Conservation (phyloP, 352 stramenopile genomes). For the Pythium brassicae region DNA sequence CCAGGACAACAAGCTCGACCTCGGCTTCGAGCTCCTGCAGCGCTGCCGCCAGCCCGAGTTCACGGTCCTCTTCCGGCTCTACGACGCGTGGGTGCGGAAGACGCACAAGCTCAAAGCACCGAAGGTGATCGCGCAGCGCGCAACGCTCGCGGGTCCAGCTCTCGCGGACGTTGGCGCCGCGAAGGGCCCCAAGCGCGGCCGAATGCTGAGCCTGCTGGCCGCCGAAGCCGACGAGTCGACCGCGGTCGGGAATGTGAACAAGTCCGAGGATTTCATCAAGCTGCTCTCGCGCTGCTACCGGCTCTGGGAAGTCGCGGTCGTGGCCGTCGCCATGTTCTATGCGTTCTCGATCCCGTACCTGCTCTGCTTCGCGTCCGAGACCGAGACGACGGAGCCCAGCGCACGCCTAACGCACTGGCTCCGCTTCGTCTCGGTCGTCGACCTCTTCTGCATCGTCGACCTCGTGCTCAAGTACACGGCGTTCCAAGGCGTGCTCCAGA, state of each 20-base stretch:
- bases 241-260: neutral
- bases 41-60: constrained; percentile 53
- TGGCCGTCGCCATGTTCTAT: constrained; percentile 51
- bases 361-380: constrained; percentile 49
- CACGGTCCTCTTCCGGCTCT: constrained; percentile 44
- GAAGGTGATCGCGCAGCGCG: constrained; percentile 5
- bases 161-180: neutral
- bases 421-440: constrained; percentile 31
- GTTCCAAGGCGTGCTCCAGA: constrained; percentile 42
- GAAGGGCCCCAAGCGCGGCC: neutral
- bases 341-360: constrained; percentile 54
- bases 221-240: neutral
- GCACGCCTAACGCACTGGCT: constrained; percentile 23
- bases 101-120: constrained; percentile 4
- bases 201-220: neutral
- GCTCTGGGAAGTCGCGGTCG: constrained; percentile 49
- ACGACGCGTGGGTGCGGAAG: constrained; percentile 30
- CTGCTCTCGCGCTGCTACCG: constrained; percentile 41
- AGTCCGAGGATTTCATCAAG: constrained; percentile 51
- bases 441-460: constrained; percentile 51
- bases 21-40: constrained; percentile 50
- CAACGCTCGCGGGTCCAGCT: neutral
- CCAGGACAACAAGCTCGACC: constrained; percentile 45
- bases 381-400: constrained; percentile 14
- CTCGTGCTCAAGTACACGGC: constrained; percentile 48